phyloP scores from a whole-genome alignment of 2,329 filamentous ascomycete species.

The Metarhizium guizhouense region DNA sequence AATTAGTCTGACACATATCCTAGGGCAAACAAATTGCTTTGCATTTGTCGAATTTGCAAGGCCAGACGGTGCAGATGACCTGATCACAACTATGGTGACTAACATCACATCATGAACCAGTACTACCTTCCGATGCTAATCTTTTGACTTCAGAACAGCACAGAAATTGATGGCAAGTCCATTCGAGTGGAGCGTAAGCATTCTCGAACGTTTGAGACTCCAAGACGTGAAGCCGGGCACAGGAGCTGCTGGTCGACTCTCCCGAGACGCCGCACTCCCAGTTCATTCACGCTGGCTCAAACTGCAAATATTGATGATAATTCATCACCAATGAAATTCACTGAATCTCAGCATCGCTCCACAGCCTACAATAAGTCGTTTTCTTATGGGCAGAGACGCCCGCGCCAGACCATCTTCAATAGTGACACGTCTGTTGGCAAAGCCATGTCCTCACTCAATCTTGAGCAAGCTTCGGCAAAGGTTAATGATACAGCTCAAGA shows the following conservation, averaged over 20 bases:
- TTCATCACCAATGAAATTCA: not conserved
- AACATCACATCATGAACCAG: not conserved
- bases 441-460: constrained; percentile 1
- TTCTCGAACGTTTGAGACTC: constrained; percentile 13
- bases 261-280: constrained; percentile 1
- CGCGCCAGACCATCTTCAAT: constrained; percentile 8
- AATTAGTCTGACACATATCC: constrained; percentile 8
- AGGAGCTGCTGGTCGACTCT: constrained; percentile 5
- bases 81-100: constrained; percentile 28
- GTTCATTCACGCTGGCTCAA: not conserved
- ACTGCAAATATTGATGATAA: not conserved
- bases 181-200: constrained; percentile 31
- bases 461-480: not conserved
- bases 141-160: constrained; percentile 20
- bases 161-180: constrained; percentile 18
- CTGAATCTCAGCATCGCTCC: not conserved
- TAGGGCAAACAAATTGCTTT: constrained; percentile 17
- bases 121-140: constrained; percentile 7
- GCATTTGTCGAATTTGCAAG: constrained; percentile 31
- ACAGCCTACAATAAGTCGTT: not conserved
- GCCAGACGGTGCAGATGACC: constrained; percentile 26
- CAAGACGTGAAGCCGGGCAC: constrained; percentile 6
- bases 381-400: constrained; percentile 1
- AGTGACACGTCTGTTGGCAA: constrained; percentile 1
- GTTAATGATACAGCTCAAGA: not conserved